phyloP scores from a whole-genome alignment of 805 yeast genomes.

The Ogataea zsoltii region DNA sequence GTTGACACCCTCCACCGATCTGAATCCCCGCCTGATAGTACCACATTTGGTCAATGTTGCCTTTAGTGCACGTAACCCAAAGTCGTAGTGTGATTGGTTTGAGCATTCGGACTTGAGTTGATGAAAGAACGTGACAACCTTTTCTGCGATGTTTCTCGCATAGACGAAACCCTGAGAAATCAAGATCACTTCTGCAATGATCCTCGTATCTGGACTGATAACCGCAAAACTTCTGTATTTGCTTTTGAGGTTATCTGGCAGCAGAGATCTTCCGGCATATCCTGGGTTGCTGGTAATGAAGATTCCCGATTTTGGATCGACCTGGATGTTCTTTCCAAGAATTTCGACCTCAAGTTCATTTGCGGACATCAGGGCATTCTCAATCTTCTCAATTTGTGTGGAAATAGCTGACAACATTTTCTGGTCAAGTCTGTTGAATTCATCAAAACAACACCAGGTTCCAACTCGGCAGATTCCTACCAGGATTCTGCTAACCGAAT shows the following conservation, averaged over 20 bases:
- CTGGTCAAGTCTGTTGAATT: slow-evolving; percentile 78
- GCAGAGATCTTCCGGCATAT: slow-evolving; percentile 75
- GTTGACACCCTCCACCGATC: background rate
- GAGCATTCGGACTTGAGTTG: slow-evolving; percentile 44
- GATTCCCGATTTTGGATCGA: slow-evolving; percentile 60
- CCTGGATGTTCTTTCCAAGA: slow-evolving; percentile 40
- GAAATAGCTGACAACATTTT: slow-evolving; percentile 81
- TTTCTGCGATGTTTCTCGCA: slow-evolving; percentile 45
- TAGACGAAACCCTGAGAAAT: slow-evolving; percentile 67
- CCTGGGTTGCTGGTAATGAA: slow-evolving; percentile 92
- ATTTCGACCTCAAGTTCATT: slow-evolving; percentile 37
- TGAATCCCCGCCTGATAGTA: slow-evolving; percentile 24
- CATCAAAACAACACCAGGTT: slow-evolving; percentile 96
- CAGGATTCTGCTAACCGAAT: slow-evolving; percentile 73
- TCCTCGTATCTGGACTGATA: slow-evolving; percentile 65
- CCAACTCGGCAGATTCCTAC: slow-evolving; percentile 81
- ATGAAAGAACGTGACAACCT: slow-evolving; percentile 56
- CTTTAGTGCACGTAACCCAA: slow-evolving; percentile 84
- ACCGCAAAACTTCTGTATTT: slow-evolving; percentile 76
- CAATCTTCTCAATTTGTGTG: slow-evolving; percentile 73
- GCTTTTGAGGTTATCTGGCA: slow-evolving; percentile 85
- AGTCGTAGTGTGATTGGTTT: slow-evolving; percentile 77
- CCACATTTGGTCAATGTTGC: slow-evolving; percentile 64
- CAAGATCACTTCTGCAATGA: slow-evolving; percentile 72
- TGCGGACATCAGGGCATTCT: slow-evolving; percentile 43